Conservation (phyloP, 2,329 filamentous ascomycete species). For the Ophiostoma sp. region DNA sequence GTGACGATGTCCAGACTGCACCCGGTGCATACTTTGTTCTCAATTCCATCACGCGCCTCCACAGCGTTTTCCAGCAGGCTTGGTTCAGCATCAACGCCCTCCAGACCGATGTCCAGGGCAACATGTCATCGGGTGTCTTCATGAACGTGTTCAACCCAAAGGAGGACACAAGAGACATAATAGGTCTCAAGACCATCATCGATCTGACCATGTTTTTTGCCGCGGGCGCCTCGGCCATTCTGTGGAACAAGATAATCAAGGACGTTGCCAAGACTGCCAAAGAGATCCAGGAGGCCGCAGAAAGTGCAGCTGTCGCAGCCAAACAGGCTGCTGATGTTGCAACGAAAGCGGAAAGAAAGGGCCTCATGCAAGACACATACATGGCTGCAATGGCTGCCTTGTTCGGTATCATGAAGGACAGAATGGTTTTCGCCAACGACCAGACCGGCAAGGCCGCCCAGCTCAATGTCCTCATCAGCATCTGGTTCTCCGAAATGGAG, state of each 20-base stretch:
- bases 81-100: not conserved
- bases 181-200: not conserved
- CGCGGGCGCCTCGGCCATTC: not conserved
- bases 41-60: not conserved
- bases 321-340: no score
- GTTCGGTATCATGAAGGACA: not conserved
- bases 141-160: not conserved
- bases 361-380: not conserved
- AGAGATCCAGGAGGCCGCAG: no score
- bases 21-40: not conserved
- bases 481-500: not conserved
- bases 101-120: not conserved
- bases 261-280: no score
- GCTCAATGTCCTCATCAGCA: not conserved
- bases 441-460: not conserved
- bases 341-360: not conserved
- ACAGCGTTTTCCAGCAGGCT: conserved; percentile 1
- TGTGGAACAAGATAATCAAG: not conserved
- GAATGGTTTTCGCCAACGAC: not conserved
- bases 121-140: not conserved
- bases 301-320: no score
- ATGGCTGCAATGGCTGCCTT: not conserved
- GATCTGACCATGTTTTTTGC: not conserved
- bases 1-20: not conserved
- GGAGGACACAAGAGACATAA: not conserved